Percentiles rank a stretch among this genome's conserved stretches.
Conservation (phyloP, 345 rosid species). For the Passiflora organensis region DNA sequence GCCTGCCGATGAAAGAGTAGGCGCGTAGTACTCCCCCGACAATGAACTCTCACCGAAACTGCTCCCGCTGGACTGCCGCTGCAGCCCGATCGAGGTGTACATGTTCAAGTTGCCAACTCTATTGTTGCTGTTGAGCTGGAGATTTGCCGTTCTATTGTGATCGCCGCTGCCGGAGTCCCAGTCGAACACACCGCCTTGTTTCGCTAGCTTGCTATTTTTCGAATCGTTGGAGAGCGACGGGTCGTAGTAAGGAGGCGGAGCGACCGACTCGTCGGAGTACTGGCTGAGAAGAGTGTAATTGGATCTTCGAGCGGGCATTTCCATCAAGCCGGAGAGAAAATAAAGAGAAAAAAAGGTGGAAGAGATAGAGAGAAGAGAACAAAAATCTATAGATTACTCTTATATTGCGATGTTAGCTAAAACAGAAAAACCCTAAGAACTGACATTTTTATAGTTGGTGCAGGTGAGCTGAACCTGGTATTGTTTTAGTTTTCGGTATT, state of each 20-base stretch:
- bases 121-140: constrained; percentile 30
- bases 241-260: constrained; percentile 50
- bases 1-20: constrained; percentile 52
- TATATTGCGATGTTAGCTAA: background rate
- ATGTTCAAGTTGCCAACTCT: constrained; percentile 42
- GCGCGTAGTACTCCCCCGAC: constrained; percentile 79
- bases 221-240: constrained; percentile 57
- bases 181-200: constrained; percentile 30
- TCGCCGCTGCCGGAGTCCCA: constrained; percentile 60
- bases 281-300: constrained; percentile 80
- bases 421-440: constrained; percentile 15
- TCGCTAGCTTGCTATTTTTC: constrained; percentile 38
- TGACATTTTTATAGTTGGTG: constrained; percentile 10
- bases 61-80: constrained; percentile 95
- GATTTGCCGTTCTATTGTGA: constrained; percentile 25
- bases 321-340: constrained; percentile 37
- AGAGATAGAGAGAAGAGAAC: background rate
- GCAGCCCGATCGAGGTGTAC: constrained; percentile 57
- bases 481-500: constrained; percentile 10
- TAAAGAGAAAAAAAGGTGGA: background rate
- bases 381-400: background rate
- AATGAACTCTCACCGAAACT: constrained; percentile 94
- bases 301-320: constrained; percentile 86
- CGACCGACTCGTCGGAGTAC: constrained; percentile 61
- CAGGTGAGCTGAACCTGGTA: constrained; percentile 23